A percentile compares a stretch with the other conserved stretches of the same genome.
Conservation (phyloP, 108 stramenopile species). For the Discostella pseudostelligera region DNA sequence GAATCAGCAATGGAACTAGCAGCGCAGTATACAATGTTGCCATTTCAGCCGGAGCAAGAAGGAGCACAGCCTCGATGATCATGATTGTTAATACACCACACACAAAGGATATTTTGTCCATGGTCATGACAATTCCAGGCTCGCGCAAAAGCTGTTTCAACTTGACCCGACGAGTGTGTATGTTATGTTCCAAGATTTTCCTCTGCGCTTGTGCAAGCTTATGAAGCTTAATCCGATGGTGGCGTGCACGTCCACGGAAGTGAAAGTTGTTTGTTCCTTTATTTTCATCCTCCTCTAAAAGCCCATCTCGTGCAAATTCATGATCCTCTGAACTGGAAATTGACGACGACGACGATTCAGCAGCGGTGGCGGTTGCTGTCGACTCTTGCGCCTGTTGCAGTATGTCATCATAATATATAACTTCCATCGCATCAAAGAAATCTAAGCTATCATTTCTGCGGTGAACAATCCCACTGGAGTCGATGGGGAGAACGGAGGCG, state of each 20-base stretch:
- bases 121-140: slow-evolving; percentile 37
- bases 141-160: slow-evolving; percentile 22
- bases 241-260: slow-evolving; percentile 17
- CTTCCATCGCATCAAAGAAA: slow-evolving; percentile 45
- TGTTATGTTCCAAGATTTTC: slow-evolving; percentile 16
- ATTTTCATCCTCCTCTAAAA: not conserved
- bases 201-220: slow-evolving; percentile 21
- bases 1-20: slow-evolving; percentile 44
- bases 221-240: slow-evolving; percentile 24
- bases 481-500: not conserved
- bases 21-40: slow-evolving; percentile 31
- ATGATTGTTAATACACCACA: slow-evolving; percentile 48
- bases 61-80: slow-evolving; percentile 43
- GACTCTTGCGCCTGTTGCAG: slow-evolving; percentile 13
- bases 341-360: slow-evolving; percentile 7
- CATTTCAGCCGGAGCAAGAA: slow-evolving; percentile 33
- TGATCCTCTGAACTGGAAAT: slow-evolving; percentile 9
- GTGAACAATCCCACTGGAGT: slow-evolving; percentile 8
- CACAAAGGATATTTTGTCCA: slow-evolving; percentile 50
- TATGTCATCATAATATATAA: slow-evolving; percentile 36
- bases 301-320: not conserved
- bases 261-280: slow-evolving; percentile 10
- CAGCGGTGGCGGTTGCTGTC: not conserved
- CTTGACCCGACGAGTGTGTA: slow-evolving; percentile 21
- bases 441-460: slow-evolving; percentile 5